These are phyloP conservation scores for Plasmodium vivax DNA, from an alignment of 169 alveolate genomes.

Conservation along the genomic window DNA sequence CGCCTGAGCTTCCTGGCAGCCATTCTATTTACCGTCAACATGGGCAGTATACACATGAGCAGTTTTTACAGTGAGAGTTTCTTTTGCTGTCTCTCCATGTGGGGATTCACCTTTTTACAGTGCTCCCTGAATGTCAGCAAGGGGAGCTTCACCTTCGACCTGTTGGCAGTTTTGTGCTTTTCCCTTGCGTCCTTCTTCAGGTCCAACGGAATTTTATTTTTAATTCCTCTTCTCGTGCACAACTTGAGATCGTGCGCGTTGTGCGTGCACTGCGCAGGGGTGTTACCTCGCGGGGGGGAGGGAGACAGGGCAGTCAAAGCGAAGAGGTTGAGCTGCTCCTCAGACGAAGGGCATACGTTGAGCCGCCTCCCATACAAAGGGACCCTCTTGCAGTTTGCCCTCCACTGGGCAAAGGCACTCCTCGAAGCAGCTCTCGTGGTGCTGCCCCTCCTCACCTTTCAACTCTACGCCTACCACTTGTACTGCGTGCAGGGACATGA, in stretches of 20 bases:
- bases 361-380: not conserved
- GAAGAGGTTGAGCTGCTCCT: not conserved
- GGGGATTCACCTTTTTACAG: slow-evolving; percentile 75
- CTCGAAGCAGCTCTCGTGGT: slow-evolving; percentile 76
- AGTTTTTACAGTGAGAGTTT: slow-evolving; percentile 71
- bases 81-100: slow-evolving; percentile 68
- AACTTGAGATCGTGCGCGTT: slow-evolving; percentile 69
- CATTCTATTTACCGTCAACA: slow-evolving; percentile 8
- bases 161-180: slow-evolving; percentile 37
- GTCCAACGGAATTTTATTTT: slow-evolving; percentile 80
- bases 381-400: not conserved
- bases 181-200: slow-evolving; percentile 64
- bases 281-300: not conserved
- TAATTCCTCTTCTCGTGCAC: slow-evolving; percentile 81
- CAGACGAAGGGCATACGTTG: not conserved
- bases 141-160: slow-evolving; percentile 6
- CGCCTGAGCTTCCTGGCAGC: slow-evolving; percentile 25
- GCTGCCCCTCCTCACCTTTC: slow-evolving; percentile 78
- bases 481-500: slow-evolving; percentile 62
- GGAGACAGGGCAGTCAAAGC: not conserved
- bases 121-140: not conserved
- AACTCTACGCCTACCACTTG: slow-evolving; percentile 77
- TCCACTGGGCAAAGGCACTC: slow-evolving; percentile 79
- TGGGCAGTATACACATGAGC: slow-evolving; percentile 51
- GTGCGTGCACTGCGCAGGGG: slow-evolving; percentile 8